Base-by-base conservation (phyloP, 139 green algal genomes). In the Ettlia oleoabundans region DNA sequence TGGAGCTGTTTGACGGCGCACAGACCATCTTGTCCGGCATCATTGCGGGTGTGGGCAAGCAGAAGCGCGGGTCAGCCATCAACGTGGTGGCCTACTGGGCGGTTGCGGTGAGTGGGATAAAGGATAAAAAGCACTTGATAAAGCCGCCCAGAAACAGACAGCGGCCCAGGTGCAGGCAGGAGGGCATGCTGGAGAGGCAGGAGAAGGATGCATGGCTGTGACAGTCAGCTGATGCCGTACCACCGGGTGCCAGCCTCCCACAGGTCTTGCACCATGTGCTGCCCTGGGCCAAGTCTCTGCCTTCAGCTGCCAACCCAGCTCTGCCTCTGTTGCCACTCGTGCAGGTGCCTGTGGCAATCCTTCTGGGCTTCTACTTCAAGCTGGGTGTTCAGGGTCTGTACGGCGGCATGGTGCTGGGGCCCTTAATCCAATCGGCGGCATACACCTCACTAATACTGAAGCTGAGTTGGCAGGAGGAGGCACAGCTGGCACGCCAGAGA, bases 61-160 rank as follows among this genome's bases (percentile, higher is more conserved):
- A 92, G 68, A 28, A 52, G 5, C 55, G 74, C 28, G 89, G 89
- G 22, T 67, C 62, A 3, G 43, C 68, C 18, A 85, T 86, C 63
- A 91, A 91, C 63, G 66, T 91, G 9, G 42, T 83, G 1, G 84
- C 88, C 3, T 92, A 88, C 51, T 91, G 87, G 80, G 7, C 78
- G 2, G 2, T 87, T 1, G 89, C 82, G 21, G 78, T 91, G 40
- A 35, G 73, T 32, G 55, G 15, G 55, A 65, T 24, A 15, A 15
- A 15, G 47, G 47, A 58, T 10, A 58, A 15, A 15, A 15, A 15
- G 47, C 47, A 15, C 47, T n/a, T n/a, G n/a, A n/a, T n/a, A n/a
- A n/a, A n/a, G n/a, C n/a, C n/a, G n/a, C n/a, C n/a, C n/a, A n/a
- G n/a, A n/a, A n/a, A n/a, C n/a, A n/a, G n/a, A n/a, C n/a, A n/a